These are phyloP conservation scores for Immersiporthe knoxdaviesiana DNA, from an alignment of 2,329 filamentous ascomycete species.

Conservation along the genomic window DNA sequence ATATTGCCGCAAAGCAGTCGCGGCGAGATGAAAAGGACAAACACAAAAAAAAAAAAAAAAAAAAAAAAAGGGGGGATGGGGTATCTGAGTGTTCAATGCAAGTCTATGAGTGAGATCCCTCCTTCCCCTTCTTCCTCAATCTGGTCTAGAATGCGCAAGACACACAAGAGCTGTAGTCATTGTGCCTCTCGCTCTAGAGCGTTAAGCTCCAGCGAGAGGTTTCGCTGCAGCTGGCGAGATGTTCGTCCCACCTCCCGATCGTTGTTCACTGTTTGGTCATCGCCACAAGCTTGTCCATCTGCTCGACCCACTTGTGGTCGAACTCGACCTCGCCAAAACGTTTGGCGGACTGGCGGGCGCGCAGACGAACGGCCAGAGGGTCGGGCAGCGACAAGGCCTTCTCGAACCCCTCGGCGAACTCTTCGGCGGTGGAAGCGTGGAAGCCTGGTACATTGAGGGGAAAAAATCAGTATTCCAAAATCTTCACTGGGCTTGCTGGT, in stretches of 20 bases:
- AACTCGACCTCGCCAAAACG: slow-evolving; percentile 91
- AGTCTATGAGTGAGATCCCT: slow-evolving; percentile 13
- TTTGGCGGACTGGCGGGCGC: slow-evolving; percentile 77
- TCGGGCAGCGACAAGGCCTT: slow-evolving; percentile 75
- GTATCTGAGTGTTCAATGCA: slow-evolving; percentile 21
- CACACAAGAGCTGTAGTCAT: background rate
- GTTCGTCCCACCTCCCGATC: background rate
- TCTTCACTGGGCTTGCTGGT: background rate
- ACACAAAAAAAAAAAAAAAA: background rate
- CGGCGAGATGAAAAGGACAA: background rate
- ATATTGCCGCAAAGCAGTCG: slow-evolving; percentile 9
- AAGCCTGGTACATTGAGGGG: slow-evolving; percentile 68
- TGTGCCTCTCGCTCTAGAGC: background rate
- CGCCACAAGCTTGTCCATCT: slow-evolving; percentile 73
- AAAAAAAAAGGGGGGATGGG: slow-evolving; percentile 1
- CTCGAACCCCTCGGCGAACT: slow-evolving; percentile 82
- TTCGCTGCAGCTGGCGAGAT: too few relatives aligned
- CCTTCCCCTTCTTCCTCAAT: background rate
- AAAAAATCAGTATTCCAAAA: too few relatives aligned
- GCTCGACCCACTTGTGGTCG: slow-evolving; percentile 72
- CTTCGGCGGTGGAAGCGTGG: slow-evolving; percentile 75
- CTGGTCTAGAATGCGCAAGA: background rate
- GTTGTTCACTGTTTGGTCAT: slow-evolving; percentile 34
- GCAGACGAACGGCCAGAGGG: slow-evolving; percentile 71
- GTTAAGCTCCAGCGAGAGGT: background rate